phyloP scores from a whole-genome alignment of 345 rosid genomes.

The Gossypium australe region DNA sequence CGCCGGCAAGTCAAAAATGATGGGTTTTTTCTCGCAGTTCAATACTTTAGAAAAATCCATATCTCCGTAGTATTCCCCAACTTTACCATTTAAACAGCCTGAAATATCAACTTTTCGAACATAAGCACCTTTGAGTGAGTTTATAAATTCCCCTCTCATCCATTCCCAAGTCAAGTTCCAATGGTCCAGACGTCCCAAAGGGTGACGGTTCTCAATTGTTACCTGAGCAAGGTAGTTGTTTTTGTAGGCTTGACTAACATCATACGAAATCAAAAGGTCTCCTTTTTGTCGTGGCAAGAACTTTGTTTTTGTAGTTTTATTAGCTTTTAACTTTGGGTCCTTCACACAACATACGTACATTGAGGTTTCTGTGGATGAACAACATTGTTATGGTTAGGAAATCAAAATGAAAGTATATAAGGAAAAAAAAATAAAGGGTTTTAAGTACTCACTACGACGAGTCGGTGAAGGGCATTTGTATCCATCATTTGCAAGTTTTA shows the following conservation, averaged over 20 bases:
- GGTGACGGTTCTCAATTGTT: constrained; percentile 38
- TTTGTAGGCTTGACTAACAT: constrained; percentile 25
- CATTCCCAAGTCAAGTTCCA: constrained; percentile 71
- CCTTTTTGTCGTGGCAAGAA: constrained; percentile 34
- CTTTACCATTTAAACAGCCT: constrained; percentile 42
- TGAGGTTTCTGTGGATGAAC: constrained; percentile 9
- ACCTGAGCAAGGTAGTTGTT: constrained; percentile 38
- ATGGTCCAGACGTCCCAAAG: constrained; percentile 47
- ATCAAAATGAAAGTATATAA: background rate
- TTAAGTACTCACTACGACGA: constrained; percentile 5
- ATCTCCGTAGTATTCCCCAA: constrained; percentile 23
- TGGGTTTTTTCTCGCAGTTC: constrained; percentile 41
- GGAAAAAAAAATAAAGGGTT: background rate
- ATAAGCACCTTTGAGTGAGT: constrained; percentile 45
- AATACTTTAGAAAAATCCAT: constrained; percentile 40
- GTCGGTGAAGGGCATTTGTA: constrained; percentile 36
- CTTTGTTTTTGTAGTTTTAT: constrained; percentile 3
- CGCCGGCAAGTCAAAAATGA: constrained; percentile 38
- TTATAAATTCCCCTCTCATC: constrained; percentile 47
- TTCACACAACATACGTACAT: constrained; percentile 37
- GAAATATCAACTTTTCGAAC: constrained; percentile 25
- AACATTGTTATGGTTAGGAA: background rate
- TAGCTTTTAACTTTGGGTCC: constrained; percentile 14
- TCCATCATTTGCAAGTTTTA: constrained; percentile 36
- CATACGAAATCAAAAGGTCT: constrained; percentile 43